phyloP scores from a whole-genome alignment of 164 flowering plant genomes.

The Buxus sempervirens region DNA sequence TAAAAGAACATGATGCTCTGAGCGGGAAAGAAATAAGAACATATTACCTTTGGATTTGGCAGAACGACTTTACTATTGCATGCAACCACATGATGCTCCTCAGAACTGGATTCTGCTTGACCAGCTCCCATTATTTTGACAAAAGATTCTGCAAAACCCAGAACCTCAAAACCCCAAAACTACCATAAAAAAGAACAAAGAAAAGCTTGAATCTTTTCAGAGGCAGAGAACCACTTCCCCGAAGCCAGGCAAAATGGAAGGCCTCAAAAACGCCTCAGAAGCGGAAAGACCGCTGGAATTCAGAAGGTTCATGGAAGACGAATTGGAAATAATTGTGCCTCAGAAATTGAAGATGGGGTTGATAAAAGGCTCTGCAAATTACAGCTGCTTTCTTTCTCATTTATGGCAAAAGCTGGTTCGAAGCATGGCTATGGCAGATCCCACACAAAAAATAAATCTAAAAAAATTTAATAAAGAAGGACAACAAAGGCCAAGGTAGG shows the following conservation, averaged over 20 bases:
- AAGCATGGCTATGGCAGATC: too few relatives aligned
- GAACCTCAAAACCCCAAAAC: not conserved
- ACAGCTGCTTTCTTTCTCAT: too few relatives aligned
- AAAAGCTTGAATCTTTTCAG: not conserved
- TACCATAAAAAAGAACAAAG: not conserved
- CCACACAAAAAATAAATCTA: too few relatives aligned
- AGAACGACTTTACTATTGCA: constrained; percentile 12
- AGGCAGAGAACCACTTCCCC: not conserved
- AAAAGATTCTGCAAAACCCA: constrained; percentile 8
- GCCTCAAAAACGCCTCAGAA: not conserved
- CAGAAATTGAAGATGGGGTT: too few relatives aligned
- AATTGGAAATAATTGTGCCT: too few relatives aligned
- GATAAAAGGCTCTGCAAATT: too few relatives aligned
- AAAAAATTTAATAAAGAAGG: too few relatives aligned
- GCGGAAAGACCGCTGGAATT: too few relatives aligned
- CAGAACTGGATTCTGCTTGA: constrained; percentile 10
- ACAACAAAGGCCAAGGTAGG: too few relatives aligned
- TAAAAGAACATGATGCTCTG: not conserved
- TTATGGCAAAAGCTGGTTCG: too few relatives aligned
- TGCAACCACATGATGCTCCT: constrained; percentile 2
- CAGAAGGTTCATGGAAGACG: too few relatives aligned
- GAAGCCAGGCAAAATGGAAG: not conserved
- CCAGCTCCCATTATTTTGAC: constrained; percentile 23
- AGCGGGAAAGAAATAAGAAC: not conserved
- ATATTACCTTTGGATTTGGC: constrained; percentile 24